Conservation (phyloP, 2,329 filamentous ascomycete species). For the Blastomyces gilchristii region DNA sequence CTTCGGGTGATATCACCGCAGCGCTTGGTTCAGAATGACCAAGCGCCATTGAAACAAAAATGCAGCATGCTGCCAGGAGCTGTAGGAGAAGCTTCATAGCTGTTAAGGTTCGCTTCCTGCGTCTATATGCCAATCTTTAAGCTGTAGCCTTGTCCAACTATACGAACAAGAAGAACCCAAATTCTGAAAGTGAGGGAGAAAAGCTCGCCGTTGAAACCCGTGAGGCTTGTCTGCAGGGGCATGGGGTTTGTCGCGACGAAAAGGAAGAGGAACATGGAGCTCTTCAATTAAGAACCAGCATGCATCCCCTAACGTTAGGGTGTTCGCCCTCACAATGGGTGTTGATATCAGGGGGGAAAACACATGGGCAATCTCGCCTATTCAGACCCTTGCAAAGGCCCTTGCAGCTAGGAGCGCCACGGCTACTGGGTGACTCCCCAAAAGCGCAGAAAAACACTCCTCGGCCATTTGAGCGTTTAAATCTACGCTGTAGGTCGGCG, state of each 20-base stretch:
- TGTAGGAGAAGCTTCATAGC: background rate
- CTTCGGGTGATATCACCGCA: background rate
- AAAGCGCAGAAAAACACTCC: too few species aligned
- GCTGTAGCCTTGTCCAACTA: background rate
- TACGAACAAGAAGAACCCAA: background rate
- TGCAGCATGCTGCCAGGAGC: background rate
- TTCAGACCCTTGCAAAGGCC: background rate
- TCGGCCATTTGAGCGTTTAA: background rate
- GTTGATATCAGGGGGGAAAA: background rate
- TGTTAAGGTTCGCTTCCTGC: background rate
- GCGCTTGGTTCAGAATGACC: background rate
- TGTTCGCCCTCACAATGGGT: background rate
- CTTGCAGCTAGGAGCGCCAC: background rate
- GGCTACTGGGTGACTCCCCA: background rate
- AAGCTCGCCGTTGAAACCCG: background rate
- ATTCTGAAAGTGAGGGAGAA: background rate
- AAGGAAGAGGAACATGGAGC: background rate
- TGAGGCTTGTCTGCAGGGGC: background rate
- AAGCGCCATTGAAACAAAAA: background rate
- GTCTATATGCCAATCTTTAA: background rate
- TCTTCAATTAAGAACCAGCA: background rate
- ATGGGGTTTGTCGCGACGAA: background rate
- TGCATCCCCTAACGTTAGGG: background rate
- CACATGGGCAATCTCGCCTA: background rate
- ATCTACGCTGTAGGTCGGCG: background rate